Conservation (phyloP, 352 stramenopile species). For the Globisporangium yorkense region DNA sequence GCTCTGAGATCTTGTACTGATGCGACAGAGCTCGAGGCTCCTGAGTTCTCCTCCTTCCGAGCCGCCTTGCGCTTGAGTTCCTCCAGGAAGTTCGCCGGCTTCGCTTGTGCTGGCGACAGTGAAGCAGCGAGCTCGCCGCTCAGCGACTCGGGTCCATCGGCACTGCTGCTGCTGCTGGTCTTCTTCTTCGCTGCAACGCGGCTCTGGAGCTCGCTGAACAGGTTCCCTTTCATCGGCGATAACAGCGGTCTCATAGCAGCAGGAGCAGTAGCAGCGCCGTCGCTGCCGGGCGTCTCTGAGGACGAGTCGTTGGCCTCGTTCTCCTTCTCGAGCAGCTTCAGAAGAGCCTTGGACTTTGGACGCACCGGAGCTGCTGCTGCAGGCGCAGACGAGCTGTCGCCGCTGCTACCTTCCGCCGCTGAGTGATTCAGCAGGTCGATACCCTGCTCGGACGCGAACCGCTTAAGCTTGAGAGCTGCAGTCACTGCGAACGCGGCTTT, state of each 20-base stretch:
- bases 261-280: not conserved
- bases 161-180: not conserved
- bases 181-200: slow-evolving; percentile 15
- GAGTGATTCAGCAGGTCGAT: slow-evolving; percentile 1
- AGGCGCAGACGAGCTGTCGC: not conserved
- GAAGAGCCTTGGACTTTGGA: slow-evolving; percentile 48
- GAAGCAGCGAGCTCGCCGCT: not conserved
- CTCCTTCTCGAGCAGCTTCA: slow-evolving; percentile 36
- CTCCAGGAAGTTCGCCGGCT: slow-evolving; percentile 33
- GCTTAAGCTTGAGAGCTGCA: slow-evolving; percentile 10
- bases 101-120: not conserved
- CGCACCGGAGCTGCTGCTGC: slow-evolving; percentile 6
- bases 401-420: not conserved
- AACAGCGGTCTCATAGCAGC: not conserved
- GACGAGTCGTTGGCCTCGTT: slow-evolving; percentile 7
- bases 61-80: slow-evolving; percentile 34
- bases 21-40: not conserved
- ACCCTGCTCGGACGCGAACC: slow-evolving; percentile 9
- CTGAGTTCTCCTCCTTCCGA: not conserved
- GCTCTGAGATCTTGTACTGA: not conserved
- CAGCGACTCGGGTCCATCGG: not conserved
- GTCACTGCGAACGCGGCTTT: slow-evolving; percentile 3
- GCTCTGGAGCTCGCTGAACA: slow-evolving; percentile 37
- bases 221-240: slow-evolving; percentile 17
- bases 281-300: not conserved